These are phyloP conservation scores for Thielaviopsis ethacetica DNA, from an alignment of 2,329 filamentous ascomycete species.

Conservation along the genomic window DNA sequence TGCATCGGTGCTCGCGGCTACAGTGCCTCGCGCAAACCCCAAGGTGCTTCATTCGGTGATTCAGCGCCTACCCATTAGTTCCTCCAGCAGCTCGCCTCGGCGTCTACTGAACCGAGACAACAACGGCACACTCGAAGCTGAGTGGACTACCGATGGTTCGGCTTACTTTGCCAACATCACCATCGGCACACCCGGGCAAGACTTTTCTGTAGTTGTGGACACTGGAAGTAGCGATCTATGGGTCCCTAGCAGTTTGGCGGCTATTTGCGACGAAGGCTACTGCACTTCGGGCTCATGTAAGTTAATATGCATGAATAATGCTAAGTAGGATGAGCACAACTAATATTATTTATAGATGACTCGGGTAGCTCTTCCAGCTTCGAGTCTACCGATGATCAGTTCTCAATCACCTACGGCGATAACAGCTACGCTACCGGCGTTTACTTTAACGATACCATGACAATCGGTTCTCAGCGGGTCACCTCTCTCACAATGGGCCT, in stretches of 20 bases:
- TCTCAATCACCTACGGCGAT: slow-evolving; percentile 47
- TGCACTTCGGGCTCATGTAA: slow-evolving; percentile 21
- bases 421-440: slow-evolving; percentile 38
- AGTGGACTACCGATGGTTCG: slow-evolving; percentile 15
- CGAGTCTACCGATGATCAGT: slow-evolving; percentile 26
- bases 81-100: neutral
- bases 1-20: neutral
- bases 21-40: neutral
- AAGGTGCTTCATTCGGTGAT: slow-evolving; percentile 3
- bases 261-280: slow-evolving; percentile 22
- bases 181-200: slow-evolving; percentile 41
- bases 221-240: slow-evolving; percentile 51
- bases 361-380: slow-evolving; percentile 30
- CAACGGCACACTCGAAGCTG: neutral
- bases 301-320: neutral
- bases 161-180: slow-evolving; percentile 38
- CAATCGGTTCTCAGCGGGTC: slow-evolving; percentile 35
- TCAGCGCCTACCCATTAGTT: neutral
- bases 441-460: slow-evolving; percentile 41
- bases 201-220: slow-evolving; percentile 42
- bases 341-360: slow-evolving; percentile 24
- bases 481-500: slow-evolving; percentile 42
- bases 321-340: slow-evolving; percentile 16
- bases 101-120: neutral
- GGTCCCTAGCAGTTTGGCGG: slow-evolving; percentile 28